Evolutionary conservation across 345 rosid species (phyloP), one percentile per base, ranked within the genome.

Genomic region (Ricinus communis): DNA sequence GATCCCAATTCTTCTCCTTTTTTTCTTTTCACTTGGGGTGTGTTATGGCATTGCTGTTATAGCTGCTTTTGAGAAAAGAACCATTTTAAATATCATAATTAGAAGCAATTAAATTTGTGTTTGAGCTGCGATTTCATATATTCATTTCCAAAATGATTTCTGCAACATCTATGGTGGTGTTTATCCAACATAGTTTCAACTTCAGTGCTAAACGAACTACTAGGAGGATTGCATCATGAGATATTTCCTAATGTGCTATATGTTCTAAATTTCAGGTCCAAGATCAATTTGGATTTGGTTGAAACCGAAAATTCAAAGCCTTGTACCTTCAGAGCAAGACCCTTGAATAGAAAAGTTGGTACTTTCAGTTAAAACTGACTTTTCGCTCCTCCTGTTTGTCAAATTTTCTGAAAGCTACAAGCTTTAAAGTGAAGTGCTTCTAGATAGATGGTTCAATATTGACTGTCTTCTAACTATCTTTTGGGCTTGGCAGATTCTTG

Each of bases 321-420:
- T 40, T 56, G 57, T 52, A 40, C 53, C 66, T 81, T 76, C 47
- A 82, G 75, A 81, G 85, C 86, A 65, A 79, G 66, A 54, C 85
- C 85, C 21, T 66, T 83, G 66, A 82, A 83, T 68, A 77, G 62
- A 80, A 87, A 89, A 65, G 94, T 85, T 22, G 45, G 81, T 82
- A 71, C 74, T 62, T 69, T 50, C 61, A 60, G 36, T 59, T 9
- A 5, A 11, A 57, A 43, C 65, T 31, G 49, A 19, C 13, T 25
- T 41, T 36, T 58, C 58, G 15, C 15, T 5, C 36, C 54, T 50
- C 19, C 50, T 22, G 18, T 2, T 27, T 41, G 58, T 27, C 16
- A 43, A 18, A 13, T 14, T 49, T 59, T 59, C 27, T 68, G 40
- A 12, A 15, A 31, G 1, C 25, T 21, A 41, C 16, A 1, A 5